Evolutionary conservation across 495 filamentous ascomycete genomes (phyloP).

Genomic region (Penicillium diatomitis): DNA sequence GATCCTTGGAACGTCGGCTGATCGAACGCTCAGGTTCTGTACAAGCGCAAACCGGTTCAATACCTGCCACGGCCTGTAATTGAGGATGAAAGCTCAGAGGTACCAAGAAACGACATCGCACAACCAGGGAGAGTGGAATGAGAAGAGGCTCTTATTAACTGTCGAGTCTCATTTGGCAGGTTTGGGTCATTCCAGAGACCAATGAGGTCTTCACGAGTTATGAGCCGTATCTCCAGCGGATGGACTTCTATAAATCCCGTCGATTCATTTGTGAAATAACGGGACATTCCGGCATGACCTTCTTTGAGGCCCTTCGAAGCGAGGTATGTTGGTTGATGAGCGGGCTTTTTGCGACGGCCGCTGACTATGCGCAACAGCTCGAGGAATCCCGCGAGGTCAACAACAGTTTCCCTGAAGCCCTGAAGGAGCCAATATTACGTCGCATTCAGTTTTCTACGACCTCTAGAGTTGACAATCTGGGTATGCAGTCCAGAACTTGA

Average conservation of each 20-base stretch:
- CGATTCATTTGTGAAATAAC: conserved; percentile 93
- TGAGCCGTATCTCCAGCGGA: conserved; percentile 74
- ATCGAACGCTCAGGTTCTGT: conserved; percentile 60
- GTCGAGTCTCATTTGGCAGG: conserved; percentile 36
- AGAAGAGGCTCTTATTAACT: too few species aligned
- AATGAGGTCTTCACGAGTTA: conserved; percentile 85
- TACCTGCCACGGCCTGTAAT: conserved; percentile 63
- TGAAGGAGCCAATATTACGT: conserved; percentile 84
- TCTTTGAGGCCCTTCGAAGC: conserved; percentile 86
- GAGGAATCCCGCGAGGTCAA: conserved; percentile 84
- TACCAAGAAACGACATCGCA: conserved; percentile 16
- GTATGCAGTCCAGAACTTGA: conserved; percentile 31
- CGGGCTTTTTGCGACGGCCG: background rate
- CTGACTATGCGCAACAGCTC: conserved; percentile 40
- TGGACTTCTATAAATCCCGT: conserved; percentile 92
- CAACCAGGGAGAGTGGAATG: too few species aligned
- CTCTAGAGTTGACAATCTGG: conserved; percentile 84
- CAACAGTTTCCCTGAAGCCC: conserved; percentile 77
- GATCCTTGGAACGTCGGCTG: conserved; percentile 3
- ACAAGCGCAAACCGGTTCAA: conserved; percentile 93
- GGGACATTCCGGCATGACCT: conserved; percentile 85
- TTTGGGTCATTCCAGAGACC: conserved; percentile 86
- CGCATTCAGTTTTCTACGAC: conserved; percentile 86
- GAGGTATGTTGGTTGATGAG: conserved; percentile 55
- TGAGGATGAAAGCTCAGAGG: conserved; percentile 73